Base-by-base conservation (phyloP, 305 asterid species). In the Plantago lanceolata region DNA sequence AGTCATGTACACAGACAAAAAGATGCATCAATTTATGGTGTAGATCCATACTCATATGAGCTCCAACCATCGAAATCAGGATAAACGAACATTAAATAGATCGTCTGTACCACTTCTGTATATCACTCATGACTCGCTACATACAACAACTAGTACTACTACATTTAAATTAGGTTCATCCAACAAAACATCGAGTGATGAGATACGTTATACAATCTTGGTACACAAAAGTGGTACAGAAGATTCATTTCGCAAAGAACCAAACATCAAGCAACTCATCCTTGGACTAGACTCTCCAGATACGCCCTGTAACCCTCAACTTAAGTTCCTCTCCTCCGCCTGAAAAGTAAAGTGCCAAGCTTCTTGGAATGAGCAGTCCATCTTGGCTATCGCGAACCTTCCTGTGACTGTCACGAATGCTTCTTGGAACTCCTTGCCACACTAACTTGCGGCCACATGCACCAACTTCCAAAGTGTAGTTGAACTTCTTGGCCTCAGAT, bases 391-490 rank as follows among this genome's bases (percentile, higher is more conserved):
- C 91, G 0, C 96, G 90, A 19, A 90, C 89, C 72, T 78, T 79
- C 64, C 69, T 77, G 55, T 90, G 93, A 72, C 87, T 75, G 48
- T 90, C 94, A 0, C 96, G 89, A 13, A 90, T 85, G 78, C 89
- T 90, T 76, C 97, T 76, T 1, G 97, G 97, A 69, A 88, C 69
- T 19, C 97, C 97, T 80, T 90, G 91, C 97, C 97, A 90, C 56
- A 47, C 71, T 48, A 88, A 59, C 71, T 84, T 90, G 57, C 96
- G 93, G 6, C 96, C 88, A 59, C 37, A 75, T 12, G 76, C 90
- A 12, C 95, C 85, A 8, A 88, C 89, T 67, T 88, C 95, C 65
- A 90, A 69, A 1, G 87, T 71, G 81, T 90, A 90, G 80, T 74
- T 77, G 81, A 81, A 90, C 75, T 78, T 82, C 61, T 76, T 76